phyloP scores from a whole-genome alignment of 1,284 basidiomycete genomes.

The Inonotus obliquus region DNA sequence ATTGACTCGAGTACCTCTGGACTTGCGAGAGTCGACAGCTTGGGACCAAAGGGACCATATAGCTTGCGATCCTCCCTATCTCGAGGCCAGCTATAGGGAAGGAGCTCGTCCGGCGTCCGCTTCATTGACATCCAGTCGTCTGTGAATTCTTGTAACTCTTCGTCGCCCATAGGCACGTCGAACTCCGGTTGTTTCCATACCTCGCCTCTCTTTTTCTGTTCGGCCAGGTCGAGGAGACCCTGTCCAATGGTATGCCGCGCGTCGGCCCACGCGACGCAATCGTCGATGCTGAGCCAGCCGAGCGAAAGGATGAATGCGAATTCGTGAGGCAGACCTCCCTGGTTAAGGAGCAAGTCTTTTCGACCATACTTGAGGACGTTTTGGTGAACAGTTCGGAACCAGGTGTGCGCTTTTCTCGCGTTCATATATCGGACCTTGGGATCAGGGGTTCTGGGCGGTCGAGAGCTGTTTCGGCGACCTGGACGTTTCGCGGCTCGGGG shows the following conservation, averaged over 20 bases:
- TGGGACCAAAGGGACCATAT: slow-evolving; percentile 4
- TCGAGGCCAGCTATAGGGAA: not conserved
- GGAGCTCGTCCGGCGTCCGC: not conserved
- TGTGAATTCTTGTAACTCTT: not conserved
- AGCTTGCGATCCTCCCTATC: not conserved
- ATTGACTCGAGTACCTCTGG: not conserved
- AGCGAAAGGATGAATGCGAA: not conserved
- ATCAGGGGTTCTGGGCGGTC: not conserved
- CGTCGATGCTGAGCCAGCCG: not conserved
- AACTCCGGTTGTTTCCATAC: not conserved
- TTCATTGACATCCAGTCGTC: not conserved
- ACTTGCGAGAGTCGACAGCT: not conserved
- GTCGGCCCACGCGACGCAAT: not conserved
- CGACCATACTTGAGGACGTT: not conserved
- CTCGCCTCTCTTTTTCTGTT: not conserved
- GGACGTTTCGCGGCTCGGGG: too few species aligned
- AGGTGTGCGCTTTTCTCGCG: not conserved
- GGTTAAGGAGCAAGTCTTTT: not conserved
- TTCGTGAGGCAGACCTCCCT: not conserved
- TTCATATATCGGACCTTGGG: not conserved
- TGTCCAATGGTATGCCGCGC: not conserved
- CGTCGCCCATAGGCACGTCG: not conserved
- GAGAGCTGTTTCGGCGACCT: not conserved
- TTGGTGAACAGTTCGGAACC: not conserved
- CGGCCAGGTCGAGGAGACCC: not conserved